Evolutionary conservation across 2,329 filamentous ascomycete genomes (phyloP).

Genomic region (Aspergillus fructus): DNA sequence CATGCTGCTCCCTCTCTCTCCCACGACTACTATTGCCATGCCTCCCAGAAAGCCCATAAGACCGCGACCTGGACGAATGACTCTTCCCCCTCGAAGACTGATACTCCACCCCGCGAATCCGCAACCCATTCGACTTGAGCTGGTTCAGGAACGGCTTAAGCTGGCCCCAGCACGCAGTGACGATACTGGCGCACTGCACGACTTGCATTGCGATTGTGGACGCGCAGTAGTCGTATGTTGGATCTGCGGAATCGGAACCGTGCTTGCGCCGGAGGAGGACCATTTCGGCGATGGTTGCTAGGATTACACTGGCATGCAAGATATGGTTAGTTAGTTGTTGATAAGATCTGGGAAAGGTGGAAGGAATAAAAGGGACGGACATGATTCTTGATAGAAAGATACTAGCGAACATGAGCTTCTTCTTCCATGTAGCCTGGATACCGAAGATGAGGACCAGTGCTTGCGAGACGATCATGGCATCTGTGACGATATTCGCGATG

Average conservation of each 20-base stretch:
- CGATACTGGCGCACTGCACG: slow-evolving; percentile 23
- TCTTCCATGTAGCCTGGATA: not conserved
- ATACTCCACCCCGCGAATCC: slow-evolving; percentile 10
- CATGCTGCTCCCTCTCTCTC: not conserved
- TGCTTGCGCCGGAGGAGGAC: not conserved
- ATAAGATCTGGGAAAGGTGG: not conserved
- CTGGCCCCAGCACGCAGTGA: slow-evolving; percentile 25
- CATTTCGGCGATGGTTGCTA: not conserved
- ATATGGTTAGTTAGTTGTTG: too few species aligned
- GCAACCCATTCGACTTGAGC: slow-evolving; percentile 20
- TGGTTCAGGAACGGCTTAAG: slow-evolving; percentile 23
- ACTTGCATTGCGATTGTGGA: slow-evolving; percentile 3
- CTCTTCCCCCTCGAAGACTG: not conserved
- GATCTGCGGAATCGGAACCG: not conserved
- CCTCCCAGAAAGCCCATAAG: not conserved
- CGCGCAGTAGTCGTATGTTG: not conserved
- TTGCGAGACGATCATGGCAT: not conserved
- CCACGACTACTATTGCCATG: not conserved
- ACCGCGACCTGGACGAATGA: not conserved
- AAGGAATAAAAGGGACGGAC: not conserved
- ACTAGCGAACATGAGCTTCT: not conserved
- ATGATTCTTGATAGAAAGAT: not conserved
- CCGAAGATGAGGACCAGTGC: not conserved
- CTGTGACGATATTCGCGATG: not conserved
- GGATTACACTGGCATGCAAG: not conserved